phyloP scores from a whole-genome alignment of 768 basidiomycete species.

The Trametes gibbosa region DNA sequence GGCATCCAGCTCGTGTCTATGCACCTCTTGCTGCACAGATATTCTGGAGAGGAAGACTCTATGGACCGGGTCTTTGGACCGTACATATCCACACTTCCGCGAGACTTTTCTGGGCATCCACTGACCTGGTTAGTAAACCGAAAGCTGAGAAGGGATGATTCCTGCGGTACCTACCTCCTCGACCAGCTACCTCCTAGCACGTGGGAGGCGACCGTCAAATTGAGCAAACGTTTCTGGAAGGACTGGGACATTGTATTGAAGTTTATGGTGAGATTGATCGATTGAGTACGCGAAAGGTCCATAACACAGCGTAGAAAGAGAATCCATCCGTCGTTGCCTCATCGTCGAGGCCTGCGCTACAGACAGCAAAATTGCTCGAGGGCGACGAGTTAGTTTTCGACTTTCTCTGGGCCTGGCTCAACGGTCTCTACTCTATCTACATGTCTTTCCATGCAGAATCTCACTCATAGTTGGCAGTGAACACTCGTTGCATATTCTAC shows the following conservation, averaged over 20 bases:
- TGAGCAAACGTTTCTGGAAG: slow-evolving; percentile 47
- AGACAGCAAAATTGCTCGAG: neutral
- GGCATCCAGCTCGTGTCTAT: slow-evolving; percentile 78
- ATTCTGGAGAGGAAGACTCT: slow-evolving; percentile 40
- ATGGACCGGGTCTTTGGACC: slow-evolving; percentile 62
- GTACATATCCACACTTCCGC: slow-evolving; percentile 78
- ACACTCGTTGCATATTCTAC: slow-evolving; percentile 86
- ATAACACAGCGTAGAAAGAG: slow-evolving; percentile 5
- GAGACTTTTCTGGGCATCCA: slow-evolving; percentile 74
- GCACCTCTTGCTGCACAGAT: slow-evolving; percentile 72
- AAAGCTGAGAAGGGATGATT: slow-evolving; percentile 9
- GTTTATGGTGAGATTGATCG: slow-evolving; percentile 48
- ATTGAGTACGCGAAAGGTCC: neutral
- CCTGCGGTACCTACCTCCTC: slow-evolving; percentile 32
- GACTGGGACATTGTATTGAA: slow-evolving; percentile 56
- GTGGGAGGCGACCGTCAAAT: slow-evolving; percentile 36
- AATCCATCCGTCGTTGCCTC: neutral
- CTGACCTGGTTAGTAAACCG: slow-evolving; percentile 63
- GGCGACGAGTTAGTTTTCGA: slow-evolving; percentile 24
- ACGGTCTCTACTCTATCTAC: slow-evolving; percentile 47
- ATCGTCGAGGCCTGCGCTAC: slow-evolving; percentile 13
- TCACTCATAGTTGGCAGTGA: slow-evolving; percentile 50
- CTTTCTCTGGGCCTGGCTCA: slow-evolving; percentile 91
- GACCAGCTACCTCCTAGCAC: slow-evolving; percentile 49
- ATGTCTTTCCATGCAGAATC: neutral